Evolutionary conservation across 495 filamentous ascomycete species (phyloP).

Genomic region (Halenospora varia): DNA sequence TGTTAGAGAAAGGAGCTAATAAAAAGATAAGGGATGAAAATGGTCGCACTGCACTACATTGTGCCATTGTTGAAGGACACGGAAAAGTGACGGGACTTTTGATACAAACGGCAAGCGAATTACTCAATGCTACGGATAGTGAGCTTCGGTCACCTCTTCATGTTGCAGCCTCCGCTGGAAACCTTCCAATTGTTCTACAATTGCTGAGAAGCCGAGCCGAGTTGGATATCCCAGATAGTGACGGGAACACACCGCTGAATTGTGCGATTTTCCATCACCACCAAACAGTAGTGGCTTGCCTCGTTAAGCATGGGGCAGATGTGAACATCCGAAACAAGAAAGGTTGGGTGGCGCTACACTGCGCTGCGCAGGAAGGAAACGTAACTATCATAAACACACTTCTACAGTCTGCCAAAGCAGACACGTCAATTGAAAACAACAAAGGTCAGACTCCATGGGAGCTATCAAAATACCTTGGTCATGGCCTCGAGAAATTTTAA

Average conservation of each 20-base stretch:
- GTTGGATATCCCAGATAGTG: neutral
- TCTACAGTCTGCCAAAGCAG: too few relatives aligned
- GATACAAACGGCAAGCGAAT: neutral
- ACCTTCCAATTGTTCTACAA: neutral
- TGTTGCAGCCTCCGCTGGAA: neutral
- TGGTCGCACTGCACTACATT: neutral
- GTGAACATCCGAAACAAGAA: conserved; percentile 13
- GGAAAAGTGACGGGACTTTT: neutral
- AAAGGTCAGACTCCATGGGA: too few relatives aligned
- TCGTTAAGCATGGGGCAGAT: neutral
- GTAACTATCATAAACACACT: too few relatives aligned
- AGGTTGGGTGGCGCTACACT: too few relatives aligned
- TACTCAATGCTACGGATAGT: neutral
- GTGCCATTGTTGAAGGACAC: neutral
- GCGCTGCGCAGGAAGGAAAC: too few relatives aligned
- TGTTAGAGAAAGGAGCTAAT: neutral
- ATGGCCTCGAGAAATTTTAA: too few relatives aligned
- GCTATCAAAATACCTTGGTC: too few relatives aligned
- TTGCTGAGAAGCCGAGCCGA: neutral
- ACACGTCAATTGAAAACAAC: too few relatives aligned
- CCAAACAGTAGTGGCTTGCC: neutral
- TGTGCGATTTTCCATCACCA: neutral
- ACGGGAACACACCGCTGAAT: neutral
- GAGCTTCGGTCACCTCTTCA: neutral
- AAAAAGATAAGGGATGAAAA: neutral